Evolutionary conservation across 768 basidiomycete species (phyloP), one percentile per base, ranked within the genome.

Genomic region (Boletus reticuloceps): DNA sequence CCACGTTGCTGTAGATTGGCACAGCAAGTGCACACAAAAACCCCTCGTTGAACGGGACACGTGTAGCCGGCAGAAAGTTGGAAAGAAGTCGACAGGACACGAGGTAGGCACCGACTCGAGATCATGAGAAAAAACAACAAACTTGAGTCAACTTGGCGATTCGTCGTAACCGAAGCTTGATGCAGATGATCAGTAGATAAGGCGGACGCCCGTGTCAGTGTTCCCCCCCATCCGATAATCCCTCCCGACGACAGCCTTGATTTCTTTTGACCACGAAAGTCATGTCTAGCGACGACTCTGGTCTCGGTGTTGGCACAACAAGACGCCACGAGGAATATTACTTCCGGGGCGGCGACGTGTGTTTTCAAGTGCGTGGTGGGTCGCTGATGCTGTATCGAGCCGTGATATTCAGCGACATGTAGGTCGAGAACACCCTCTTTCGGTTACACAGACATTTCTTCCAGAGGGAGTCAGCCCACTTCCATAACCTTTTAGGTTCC

Each of bases 281-380:
- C 0, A 60, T 56, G 58, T 13, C 66, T 0, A 32, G 41, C 0
- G 45, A 34, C 0, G 45, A 34, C 0, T 16, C 66, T 0, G 42
- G 32, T 0, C 50, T 34, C 0, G 61, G 67, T 0, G 54, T 75
- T 0, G 51, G 45, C 0, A 29, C 68, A 2, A 57, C 73, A 37
- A 59, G 54, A 34, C 55, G 58, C 20, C 66, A 74, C 39, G 57
- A 65, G 0, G 65, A 75, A 0, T 88, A 82, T 55, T 86, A 83
- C 50, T 64, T 88, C 12, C 65, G 71, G 0, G 79, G 78, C 1
- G 86, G 79, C 0, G 84, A 85, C 59, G 58, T 85, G 0, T 75
- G 73, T 4, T 77, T 86, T 53, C 50, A 82, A 27, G 85, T 86
- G 58, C 51, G 79, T 64, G 1, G n/a, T 31, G 7, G n/a, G 5